Base-by-base conservation (phyloP, 208 protist genomes). In the Acanthamoeba lenticulata region DNA sequence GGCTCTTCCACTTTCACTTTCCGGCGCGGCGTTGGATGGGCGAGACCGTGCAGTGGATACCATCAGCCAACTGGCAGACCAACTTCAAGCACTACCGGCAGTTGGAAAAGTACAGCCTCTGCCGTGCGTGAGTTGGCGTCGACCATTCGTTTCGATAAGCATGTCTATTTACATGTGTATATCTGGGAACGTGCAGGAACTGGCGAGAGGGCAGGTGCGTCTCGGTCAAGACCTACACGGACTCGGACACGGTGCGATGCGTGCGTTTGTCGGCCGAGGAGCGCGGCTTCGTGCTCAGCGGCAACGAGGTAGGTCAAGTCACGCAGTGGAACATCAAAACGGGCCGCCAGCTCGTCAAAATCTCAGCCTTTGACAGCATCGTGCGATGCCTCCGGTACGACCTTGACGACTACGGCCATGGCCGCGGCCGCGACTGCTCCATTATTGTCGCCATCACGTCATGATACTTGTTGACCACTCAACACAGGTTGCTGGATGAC, bases 1-100 rank as follows among this genome's bases (percentile, higher is more conserved):
- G 77, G 40, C 29, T 86, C 24, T 86, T 86, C 77, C 45, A 86
- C n/a, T 45, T 86, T 86, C 32, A 86, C 45, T 86, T 86, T n/a
- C 77, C 77, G 24, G 42, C 77, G 29, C 77, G 47, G 24, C 77
- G 77, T 17, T 86, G 77, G 77, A 86, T 86, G 77, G 77, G 77
- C 77, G 77, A 86, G 32, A 36, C 77, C 15, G 77, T 86, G 40
- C 77, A 86, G 24, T 86, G 77, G 77, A 86, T 86, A 1, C 77
- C 77, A 4, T 34, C 77, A 36, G 77, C 77, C 24, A 86, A 55
- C 77, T 86, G 77, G 77, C 32, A 36, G n/a, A 21, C 77, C 21
- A 86, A 86, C 77, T 86, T 86, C 45, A 86, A 36, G 45, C 77
- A 86, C 45, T 86, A 86, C 34, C 21, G 32, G 77, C 3, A 13